Percentiles rank a stretch among this genome's conserved stretches.
phyloP scores from a whole-genome alignment of 1,284 basidiomycete genomes.

The Pseudozyma flocculosa region DNA sequence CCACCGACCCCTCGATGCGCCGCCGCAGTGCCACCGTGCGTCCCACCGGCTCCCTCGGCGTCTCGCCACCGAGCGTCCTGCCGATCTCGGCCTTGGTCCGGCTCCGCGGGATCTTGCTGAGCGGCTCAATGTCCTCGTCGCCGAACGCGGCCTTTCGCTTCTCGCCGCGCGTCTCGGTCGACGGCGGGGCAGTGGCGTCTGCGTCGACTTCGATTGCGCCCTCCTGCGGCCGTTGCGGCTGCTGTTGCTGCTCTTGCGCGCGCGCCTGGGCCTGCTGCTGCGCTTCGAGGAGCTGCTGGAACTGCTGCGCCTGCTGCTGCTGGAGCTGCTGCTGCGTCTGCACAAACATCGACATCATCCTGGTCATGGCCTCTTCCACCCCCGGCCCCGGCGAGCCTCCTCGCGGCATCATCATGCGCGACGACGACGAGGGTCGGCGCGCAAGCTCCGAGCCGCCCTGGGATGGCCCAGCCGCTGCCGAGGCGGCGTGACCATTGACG shows the following conservation, averaged over 20 bases:
- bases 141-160: slow-evolving; percentile 29
- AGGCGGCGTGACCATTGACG: too few relatives aligned
- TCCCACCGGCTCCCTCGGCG: slow-evolving; percentile 62
- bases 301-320: neutral
- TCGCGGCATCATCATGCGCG: neutral
- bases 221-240: too few relatives aligned
- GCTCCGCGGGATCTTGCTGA: slow-evolving; percentile 29
- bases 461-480: neutral
- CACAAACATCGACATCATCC: neutral
- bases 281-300: neutral
- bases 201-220: neutral
- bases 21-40: slow-evolving; percentile 64
- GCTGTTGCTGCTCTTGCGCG: neutral
- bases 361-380: neutral
- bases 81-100: slow-evolving; percentile 47
- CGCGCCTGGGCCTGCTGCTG: neutral
- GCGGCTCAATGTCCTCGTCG: slow-evolving; percentile 30
- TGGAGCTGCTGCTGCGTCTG: neutral
- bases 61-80: slow-evolving; percentile 72
- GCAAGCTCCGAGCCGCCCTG: neutral
- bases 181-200: neutral
- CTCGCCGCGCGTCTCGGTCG: slow-evolving; percentile 12
- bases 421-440: neutral
- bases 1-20: slow-evolving; percentile 11
- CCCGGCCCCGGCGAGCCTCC: neutral